These are phyloP conservation scores for Thelonectria rubi DNA, from an alignment of 2,329 filamentous ascomycete genomes.

Conservation along the genomic window DNA sequence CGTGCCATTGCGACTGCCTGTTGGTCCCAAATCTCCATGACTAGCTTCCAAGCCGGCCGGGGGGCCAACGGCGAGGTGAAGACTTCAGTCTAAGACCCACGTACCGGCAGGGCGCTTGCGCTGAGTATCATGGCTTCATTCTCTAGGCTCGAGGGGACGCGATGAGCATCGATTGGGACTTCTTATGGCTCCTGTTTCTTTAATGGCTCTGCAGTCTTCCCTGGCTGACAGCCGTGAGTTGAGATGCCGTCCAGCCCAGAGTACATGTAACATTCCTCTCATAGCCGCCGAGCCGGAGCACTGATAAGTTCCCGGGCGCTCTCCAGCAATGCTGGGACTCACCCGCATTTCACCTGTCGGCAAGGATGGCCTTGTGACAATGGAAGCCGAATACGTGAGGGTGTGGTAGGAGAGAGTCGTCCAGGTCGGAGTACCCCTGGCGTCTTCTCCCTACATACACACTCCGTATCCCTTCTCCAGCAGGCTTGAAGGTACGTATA, in stretches of 20 bases:
- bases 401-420: slow-evolving; percentile 9
- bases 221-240: background rate
- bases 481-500: background rate
- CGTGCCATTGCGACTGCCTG: background rate
- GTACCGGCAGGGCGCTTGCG: slow-evolving; percentile 2
- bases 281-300: background rate
- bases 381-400: background rate
- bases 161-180: background rate
- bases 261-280: no score
- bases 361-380: slow-evolving; percentile 7
- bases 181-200: background rate
- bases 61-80: background rate
- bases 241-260: background rate
- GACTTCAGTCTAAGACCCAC: background rate
- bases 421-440: background rate
- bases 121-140: background rate
- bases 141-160: background rate
- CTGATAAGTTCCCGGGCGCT: slow-evolving; percentile 4
- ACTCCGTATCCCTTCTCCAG: background rate
- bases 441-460: background rate
- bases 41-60: background rate
- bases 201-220: background rate
- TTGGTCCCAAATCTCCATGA: background rate
- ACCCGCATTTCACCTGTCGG: background rate
- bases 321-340: background rate